Base-by-base conservation (phyloP, 495 filamentous ascomycete genomes). In the Penicillium soppii region DNA sequence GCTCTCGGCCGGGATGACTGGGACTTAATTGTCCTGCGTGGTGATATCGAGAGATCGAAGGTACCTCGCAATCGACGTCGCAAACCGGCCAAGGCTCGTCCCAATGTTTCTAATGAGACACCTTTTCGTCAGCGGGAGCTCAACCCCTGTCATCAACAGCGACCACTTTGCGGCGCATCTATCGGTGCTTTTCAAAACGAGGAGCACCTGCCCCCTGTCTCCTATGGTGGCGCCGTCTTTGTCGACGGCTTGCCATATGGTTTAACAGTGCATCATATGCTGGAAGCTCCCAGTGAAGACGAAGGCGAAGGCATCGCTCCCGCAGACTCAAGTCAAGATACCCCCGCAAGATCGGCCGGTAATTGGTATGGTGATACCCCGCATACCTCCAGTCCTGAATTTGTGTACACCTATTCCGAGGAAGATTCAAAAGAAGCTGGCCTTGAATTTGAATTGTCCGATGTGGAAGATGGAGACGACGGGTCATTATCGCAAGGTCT, bases 231-330 rank as follows among this genome's bases (percentile, higher is more conserved):
- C 12, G 75, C 95, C 1, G 80, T 97, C 33, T 70, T 94, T 7
- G 83, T 96, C 6, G 90, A 97, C 65, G 83, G 86, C 44, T 81
- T 86, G 54, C 82, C 87, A 1, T 94, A 89, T 62, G 92, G 92
- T 7, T 90, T 97, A 86, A 96, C 88, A 15, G 92, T 97, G 3
- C 92, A 97, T 56, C 92, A 97, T 63, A 89, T 97, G 84, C 78
- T 97, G 1, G 92, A 97, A 56, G 82, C 87, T 13, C 88, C 87
- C 4, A 88, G 86, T 22, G 80, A 85, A 13, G 80, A 82, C 33
- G 79, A 84, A 37, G 68, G 63, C 17, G 40, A 84, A n/a, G 80
- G 81, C 25, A 78, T 82, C 38, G 66, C 61, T 13, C 38, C 39
- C 10, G 67, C 58, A 2, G 61, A 69, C n/a, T 41, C 65, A 26